phyloP scores from a whole-genome alignment of 202 grass and related monocot genomes.

The Panicum virgatum region DNA sequence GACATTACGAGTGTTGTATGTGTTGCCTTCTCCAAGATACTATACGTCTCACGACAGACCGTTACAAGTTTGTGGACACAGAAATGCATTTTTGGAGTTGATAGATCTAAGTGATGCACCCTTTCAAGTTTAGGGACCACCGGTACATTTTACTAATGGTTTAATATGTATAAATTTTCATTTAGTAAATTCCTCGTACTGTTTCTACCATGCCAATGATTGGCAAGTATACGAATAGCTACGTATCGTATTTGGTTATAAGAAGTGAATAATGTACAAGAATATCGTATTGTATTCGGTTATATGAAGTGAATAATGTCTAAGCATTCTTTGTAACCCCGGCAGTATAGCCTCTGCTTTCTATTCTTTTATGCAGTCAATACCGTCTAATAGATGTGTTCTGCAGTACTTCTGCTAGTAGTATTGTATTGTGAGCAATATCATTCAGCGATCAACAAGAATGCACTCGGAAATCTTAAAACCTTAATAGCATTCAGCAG shows the following conservation, averaged over 20 bases:
- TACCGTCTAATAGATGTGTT: background rate
- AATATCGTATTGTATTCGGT: background rate
- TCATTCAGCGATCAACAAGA: background rate
- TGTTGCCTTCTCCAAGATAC: too few species aligned
- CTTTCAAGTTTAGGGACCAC: too few species aligned
- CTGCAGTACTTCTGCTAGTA: background rate
- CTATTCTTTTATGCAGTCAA: background rate
- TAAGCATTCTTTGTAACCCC: background rate
- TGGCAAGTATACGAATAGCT: background rate
- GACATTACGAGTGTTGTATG: too few species aligned
- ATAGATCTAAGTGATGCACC: too few species aligned
- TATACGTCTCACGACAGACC: too few species aligned
- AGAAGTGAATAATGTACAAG: background rate
- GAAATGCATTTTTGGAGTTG: too few species aligned
- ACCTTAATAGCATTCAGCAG: background rate
- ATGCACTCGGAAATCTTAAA: background rate
- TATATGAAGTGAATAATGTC: background rate
- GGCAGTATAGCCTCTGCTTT: background rate
- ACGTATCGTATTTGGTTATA: background rate
- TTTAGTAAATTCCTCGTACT: background rate
- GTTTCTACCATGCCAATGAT: background rate
- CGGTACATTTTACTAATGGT: too few species aligned
- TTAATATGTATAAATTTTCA: background rate
- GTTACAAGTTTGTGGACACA: too few species aligned
- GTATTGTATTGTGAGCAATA: too few species aligned